Percentiles rank a stretch among this genome's conserved stretches.
Conservation (phyloP, 345 rosid genomes). For the Cardamine resedifolia region DNA sequence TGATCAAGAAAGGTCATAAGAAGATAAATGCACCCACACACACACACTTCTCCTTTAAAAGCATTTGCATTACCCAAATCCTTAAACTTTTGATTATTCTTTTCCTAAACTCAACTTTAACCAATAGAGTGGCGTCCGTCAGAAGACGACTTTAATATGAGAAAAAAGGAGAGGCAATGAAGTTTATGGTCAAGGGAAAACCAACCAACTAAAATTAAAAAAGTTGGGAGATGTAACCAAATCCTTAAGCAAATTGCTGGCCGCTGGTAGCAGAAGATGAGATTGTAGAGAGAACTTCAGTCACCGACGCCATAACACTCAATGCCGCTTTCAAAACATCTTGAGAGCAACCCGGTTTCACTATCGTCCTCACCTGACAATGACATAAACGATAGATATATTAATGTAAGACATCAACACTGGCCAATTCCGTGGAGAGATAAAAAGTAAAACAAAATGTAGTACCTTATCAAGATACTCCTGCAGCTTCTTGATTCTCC, state of each 20-base stretch:
- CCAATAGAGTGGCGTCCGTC: constrained; percentile 4
- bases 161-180: neutral
- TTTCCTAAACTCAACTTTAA: constrained; percentile 31
- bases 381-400: neutral
- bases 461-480: constrained; percentile 59
- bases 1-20: neutral
- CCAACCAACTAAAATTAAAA: neutral
- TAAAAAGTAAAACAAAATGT: neutral
- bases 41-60: neutral
- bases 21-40: neutral
- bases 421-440: neutral
- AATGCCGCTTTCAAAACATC: constrained; percentile 95
- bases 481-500: constrained; percentile 86
- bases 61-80: constrained; percentile 7
- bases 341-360: constrained; percentile 95
- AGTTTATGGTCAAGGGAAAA: constrained; percentile 1
- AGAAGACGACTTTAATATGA: constrained; percentile 12
- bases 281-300: constrained; percentile 79
- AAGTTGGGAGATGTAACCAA: neutral
- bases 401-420: neutral
- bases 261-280: constrained; percentile 50
- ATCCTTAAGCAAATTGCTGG: constrained; percentile 26
- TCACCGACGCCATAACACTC: constrained; percentile 89
- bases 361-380: constrained; percentile 73
- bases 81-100: constrained; percentile 6